phyloP scores from a whole-genome alignment of 2,329 filamentous ascomycete species.

The Claviceps maximensis region DNA sequence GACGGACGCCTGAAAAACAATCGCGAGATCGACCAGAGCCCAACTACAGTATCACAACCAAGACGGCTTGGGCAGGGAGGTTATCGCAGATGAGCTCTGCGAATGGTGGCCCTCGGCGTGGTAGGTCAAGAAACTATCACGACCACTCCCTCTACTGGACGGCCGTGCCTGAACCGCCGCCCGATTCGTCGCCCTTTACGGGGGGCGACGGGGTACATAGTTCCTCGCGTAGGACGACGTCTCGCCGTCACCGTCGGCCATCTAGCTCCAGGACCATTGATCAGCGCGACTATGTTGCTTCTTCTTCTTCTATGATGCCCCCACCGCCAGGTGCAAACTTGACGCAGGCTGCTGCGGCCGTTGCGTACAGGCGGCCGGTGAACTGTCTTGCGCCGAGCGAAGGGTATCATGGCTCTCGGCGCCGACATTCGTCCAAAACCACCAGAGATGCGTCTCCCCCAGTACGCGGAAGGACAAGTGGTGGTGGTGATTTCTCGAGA shows the following conservation, averaged over 20 bases:
- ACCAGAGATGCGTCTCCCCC: conserved; percentile 10
- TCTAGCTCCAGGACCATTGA: conserved; percentile 15
- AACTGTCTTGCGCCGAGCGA: conserved; percentile 16
- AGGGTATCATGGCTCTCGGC: not conserved
- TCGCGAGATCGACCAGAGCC: conserved; percentile 10
- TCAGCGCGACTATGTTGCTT: conserved; percentile 13
- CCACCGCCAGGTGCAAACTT: conserved; percentile 10
- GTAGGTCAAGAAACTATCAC: conserved; percentile 15
- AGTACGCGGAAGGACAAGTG: conserved; percentile 1
- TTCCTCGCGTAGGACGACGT: conserved; percentile 16
- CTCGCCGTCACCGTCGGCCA: conserved; percentile 11
- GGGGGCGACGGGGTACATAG: conserved; percentile 19
- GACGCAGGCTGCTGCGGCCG: conserved; percentile 16
- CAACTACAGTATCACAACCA: conserved; percentile 10
- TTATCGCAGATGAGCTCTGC: conserved; percentile 18
- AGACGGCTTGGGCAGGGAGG: conserved; percentile 17
- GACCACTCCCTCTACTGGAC: conserved; percentile 8
- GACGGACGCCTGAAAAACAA: not conserved
- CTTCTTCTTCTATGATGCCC: conserved; percentile 14
- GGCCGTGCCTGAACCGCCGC: conserved; percentile 8
- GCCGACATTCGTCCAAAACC: conserved; percentile 6
- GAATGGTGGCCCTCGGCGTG: conserved; percentile 14
- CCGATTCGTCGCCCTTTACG: conserved; percentile 17
- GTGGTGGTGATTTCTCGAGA: not conserved
- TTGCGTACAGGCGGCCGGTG: conserved; percentile 17